Base-by-base conservation (phyloP, 2,329 filamentous ascomycete species). In the Trichoderma atroviride region DNA sequence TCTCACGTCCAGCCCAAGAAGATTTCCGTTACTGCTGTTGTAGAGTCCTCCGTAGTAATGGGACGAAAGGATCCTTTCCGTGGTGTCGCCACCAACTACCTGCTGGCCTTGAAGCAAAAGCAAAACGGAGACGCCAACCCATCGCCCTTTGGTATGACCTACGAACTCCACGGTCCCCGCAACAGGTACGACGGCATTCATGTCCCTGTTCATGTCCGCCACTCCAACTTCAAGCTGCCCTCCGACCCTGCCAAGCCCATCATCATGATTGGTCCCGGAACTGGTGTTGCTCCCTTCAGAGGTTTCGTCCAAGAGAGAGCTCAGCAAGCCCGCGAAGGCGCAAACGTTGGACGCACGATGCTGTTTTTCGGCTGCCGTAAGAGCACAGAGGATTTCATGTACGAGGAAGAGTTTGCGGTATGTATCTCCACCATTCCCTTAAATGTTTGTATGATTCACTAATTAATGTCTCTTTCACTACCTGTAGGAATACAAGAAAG, bases 201-300 rank as follows among this genome's bases (percentile, higher is more conserved):
- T 77, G 91, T 98, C 29, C 96, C 96, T 3, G 93, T 99, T 16
- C 96, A 99, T 78, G 90, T 99, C 70, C 93, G 96, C 73, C 95
- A 97, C 83, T 98, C 96, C 73, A 99, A 98, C 85, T 99, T 99
- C 88, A 98, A 98, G 85, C 88, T 99, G 35, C 96, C 96, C 10
- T 97, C 96, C 19, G 94, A 99, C 76, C 94, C 96, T 4, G 89
- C 91, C 60, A 97, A 96, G 82, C 96, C 96, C 35, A 85, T 99
- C 75, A 97, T 99, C 80, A 94, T 97, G 90, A 89, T 98, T 74
- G 96, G 96, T 29, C 96, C 96, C 14, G 96, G 96, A 78, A 98
- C 96, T 65, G 96, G 96, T 84, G 94, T 97, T 68, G 96, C 96
- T 31, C 96, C 96, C 22, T 97, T 99, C 89, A 91, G 96, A 74